phyloP scores from a whole-genome alignment of 2,329 filamentous ascomycete genomes.

The Davidsoniella neocaledoniae region DNA sequence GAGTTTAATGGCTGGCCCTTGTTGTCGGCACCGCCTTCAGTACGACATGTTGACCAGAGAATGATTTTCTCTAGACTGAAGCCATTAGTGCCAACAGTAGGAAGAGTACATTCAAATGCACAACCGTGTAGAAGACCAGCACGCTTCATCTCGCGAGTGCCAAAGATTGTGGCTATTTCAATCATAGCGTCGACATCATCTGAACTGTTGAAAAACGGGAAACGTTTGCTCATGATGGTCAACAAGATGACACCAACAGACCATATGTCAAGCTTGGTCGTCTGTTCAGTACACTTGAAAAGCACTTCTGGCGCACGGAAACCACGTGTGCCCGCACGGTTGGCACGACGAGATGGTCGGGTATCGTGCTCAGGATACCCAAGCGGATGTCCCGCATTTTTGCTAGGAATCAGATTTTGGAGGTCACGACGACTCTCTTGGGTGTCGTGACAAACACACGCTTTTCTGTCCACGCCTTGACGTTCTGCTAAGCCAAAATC shows the following conservation, averaged over 20 bases:
- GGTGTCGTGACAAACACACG: conserved; percentile 64
- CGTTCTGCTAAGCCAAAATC: conserved; percentile 95
- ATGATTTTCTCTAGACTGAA: conserved; percentile 88
- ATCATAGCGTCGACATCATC: conserved; percentile 97
- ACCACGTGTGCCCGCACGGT: conserved; percentile 83
- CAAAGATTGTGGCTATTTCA: conserved; percentile 92
- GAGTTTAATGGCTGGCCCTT: conserved; percentile 35
- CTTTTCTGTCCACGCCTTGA: conserved; percentile 58
- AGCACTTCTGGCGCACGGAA: conserved; percentile 94
- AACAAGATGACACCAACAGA: conserved; percentile 90
- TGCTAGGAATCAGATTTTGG: conserved; percentile 22
- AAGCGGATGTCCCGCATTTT: neutral
- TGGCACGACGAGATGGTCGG: conserved; percentile 74
- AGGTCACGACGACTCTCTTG: conserved; percentile 42
- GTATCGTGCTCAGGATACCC: conserved; percentile 75
- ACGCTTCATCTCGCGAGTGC: conserved; percentile 64
- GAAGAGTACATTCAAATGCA: conserved; percentile 82
- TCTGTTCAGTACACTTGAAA: conserved; percentile 93
- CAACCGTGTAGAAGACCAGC: conserved; percentile 75
- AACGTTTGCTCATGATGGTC: conserved; percentile 81
- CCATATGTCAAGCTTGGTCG: conserved; percentile 91
- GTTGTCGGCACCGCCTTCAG: conserved; percentile 37
- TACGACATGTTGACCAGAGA: conserved; percentile 78
- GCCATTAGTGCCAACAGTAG: conserved; percentile 70
- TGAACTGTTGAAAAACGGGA: conserved; percentile 97